Evolutionary conservation across 768 basidiomycete species (phyloP).

Genomic region (Mrakia gelida): DNA sequence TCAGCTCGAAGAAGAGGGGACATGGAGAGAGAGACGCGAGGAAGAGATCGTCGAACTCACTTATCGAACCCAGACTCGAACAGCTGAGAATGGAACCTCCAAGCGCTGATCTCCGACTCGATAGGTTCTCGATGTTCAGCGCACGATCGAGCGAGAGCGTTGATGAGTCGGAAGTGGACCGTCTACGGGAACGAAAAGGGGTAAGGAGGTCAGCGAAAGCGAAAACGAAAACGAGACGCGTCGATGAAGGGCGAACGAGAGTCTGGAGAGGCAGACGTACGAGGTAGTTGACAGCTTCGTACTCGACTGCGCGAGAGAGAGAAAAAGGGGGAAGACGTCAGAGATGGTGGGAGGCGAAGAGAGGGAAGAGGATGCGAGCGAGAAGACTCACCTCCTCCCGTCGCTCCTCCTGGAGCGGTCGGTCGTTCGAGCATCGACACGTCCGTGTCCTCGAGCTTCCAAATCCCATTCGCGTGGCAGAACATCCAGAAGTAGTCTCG

Average conservation of each 20-base stretch:
- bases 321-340: not conserved
- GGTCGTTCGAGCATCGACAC: constrained; percentile 73
- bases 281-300: constrained; percentile 92
- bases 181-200: constrained; percentile 53
- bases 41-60: not conserved
- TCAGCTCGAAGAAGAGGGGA: constrained; percentile 33
- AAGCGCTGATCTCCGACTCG: constrained; percentile 51
- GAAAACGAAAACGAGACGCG: not conserved
- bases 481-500: constrained; percentile 96
- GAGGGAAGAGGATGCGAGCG: not conserved
- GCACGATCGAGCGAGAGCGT: constrained; percentile 65
- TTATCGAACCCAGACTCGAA: constrained; percentile 83
- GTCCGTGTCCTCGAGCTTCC: constrained; percentile 78
- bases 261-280: constrained; percentile 51
- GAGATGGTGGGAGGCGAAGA: not conserved
- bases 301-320: constrained; percentile 65
- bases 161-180: constrained; percentile 79
- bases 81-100: constrained; percentile 76
- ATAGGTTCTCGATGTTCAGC: constrained; percentile 63
- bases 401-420: constrained; percentile 89
- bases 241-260: not conserved
- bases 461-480: constrained; percentile 90
- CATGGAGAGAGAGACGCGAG: too few relatives aligned
- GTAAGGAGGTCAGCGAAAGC: not conserved
- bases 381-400: constrained; percentile 62